Base-by-base conservation (phyloP, 768 basidiomycete genomes). In the Calocybe gangraenosa region DNA sequence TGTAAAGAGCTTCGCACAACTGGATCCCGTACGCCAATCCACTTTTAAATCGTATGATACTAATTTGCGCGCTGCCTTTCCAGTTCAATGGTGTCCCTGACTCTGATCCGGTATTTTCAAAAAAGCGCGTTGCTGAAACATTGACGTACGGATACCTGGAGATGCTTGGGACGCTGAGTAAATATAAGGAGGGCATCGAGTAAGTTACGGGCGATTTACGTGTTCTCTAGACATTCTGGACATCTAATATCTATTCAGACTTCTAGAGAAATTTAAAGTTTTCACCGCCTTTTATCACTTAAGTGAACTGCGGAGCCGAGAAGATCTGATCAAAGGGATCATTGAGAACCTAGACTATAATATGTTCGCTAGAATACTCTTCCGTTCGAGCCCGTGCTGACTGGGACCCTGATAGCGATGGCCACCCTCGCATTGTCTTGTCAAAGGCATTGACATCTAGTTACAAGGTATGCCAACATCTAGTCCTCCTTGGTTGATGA, bases 251-350 rank as follows among this genome's bases (percentile, higher is more conserved):
- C 42, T 10, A 46, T 37, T 17, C 48, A 95, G 94, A 35, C 66
- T 98, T 11, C 67, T 99, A 63, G 92, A 96, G 64, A 88, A 88
- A 55, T 87, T 87, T 65, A 89, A 87, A 57, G 77, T 97, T 20
- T 98, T 97, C 63, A 98, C 93, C 0, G 86, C 90, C 0, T 94
- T 98, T 63, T 98, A 98, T 60, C 94, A 93, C 59, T 67, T 98
- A 35, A 91, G 87, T 58, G 96, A 98, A 58, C 74, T 97, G 28
- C 76, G 86, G 19, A 87, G 86, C 63, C 76, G 96, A 30, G 93
- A 97, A 58, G 94, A 98, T 59, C 71, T 99, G 36, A 89, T 94
- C 47, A 90, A 85, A 55, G 84, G 82, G 1, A 90, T 96, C 53
- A 86, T 97, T 31, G 90, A 92, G 56, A 89, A 89, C 53, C 68